phyloP scores from a whole-genome alignment of 169 alveolate species.

The Eimeria acervulina region DNA sequence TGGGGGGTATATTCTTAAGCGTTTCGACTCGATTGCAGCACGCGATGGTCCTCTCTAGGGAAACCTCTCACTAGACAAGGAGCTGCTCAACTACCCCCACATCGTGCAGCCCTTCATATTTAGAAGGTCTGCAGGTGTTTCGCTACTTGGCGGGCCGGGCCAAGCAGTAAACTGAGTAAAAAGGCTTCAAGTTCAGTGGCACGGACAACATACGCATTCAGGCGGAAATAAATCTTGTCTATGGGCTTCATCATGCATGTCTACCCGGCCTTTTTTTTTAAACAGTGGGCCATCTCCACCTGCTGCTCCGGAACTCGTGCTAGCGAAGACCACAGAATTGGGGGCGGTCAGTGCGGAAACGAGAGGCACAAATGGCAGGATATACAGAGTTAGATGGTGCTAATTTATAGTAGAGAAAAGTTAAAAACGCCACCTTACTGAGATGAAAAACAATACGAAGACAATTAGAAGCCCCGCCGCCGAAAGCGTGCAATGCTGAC shows the following conservation, averaged over 20 bases:
- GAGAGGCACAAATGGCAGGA: not conserved
- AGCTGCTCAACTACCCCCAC: too few relatives aligned
- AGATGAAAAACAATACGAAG: not conserved
- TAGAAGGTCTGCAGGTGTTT: too few relatives aligned
- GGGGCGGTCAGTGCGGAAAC: not conserved
- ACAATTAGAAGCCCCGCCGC: conserved; percentile 14
- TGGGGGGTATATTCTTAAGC: too few relatives aligned
- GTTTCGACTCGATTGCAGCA: too few relatives aligned
- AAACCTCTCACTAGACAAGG: too few relatives aligned
- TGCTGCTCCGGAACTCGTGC: not conserved
- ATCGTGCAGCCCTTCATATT: too few relatives aligned
- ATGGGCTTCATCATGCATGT: not conserved
- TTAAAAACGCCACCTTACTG: not conserved
- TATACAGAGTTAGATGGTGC: not conserved
- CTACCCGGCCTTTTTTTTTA: not conserved
- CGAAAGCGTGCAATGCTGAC: conserved; percentile 32
- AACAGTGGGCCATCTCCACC: not conserved
- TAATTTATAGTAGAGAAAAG: not conserved
- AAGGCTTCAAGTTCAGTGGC: not conserved
- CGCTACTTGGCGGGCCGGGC: not conserved
- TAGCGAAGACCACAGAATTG: not conserved
- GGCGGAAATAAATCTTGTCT: not conserved
- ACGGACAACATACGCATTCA: not conserved
- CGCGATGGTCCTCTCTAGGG: too few relatives aligned
- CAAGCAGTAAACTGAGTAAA: not conserved